Evolutionary conservation across 176 grass and related monocot species (phyloP), one percentile per base, ranked within the genome.

Genomic region (Juncus inflexus): DNA sequence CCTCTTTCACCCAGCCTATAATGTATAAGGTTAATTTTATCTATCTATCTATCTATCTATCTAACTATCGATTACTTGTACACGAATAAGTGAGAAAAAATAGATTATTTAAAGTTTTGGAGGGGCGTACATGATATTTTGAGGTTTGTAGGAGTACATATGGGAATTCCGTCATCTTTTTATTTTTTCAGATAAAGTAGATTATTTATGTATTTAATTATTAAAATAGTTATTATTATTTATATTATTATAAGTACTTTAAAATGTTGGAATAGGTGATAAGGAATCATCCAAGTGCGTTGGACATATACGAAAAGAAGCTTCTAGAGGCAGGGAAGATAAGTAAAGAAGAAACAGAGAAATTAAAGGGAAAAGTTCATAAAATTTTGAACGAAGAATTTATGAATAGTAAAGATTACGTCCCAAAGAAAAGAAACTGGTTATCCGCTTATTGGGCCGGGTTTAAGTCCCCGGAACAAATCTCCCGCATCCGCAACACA

Each of bases 401-500:
- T 12, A 9, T 66, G 7, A 85, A 85, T 63, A 96, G 91, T 70
- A 96, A 96, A 75, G 81, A 90, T 56, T 83, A 96, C 53, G 80
- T 90, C 59, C 81, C 91, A 6, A 87, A 90, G 42, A 86, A 86
- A 61, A 87, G 86, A 64, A 87, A 96, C 65, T 96, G 91, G 91
- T 84, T 96, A 3, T 83, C 91, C 1, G 91, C 86, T 87, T 90
- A 96, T 75, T 96, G 91, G 91, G 57, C 78, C 72, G 91, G 91
- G 45, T 96, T 96, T 37, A 96, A 90, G 69, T 85, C 91, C 49
- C 91, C 91, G 9, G 91, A 96, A 81, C 91, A 96, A 63, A 90
- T 96, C 54, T 96, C 91, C 62, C 83, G 87, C 50, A 60, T 96
- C 55, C 74, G 91, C 9, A 90, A 96, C 72, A 96, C 91, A 43